Evolutionary conservation across 2,329 filamentous ascomycete genomes (phyloP).

Genomic region (Gyromitra esculenta): DNA sequence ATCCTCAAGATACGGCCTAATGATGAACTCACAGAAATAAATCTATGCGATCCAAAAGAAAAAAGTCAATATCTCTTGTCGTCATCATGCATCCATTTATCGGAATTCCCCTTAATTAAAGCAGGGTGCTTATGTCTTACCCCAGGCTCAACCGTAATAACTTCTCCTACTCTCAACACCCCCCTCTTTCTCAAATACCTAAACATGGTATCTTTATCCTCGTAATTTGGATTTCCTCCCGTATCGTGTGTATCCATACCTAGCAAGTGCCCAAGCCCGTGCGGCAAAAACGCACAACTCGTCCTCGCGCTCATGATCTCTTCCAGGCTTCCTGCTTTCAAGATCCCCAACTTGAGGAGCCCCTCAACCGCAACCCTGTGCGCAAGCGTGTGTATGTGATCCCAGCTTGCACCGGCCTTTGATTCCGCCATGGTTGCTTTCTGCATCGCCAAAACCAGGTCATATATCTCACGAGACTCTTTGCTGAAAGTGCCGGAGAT

Average conservation of each 20-base stretch:
- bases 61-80: background rate
- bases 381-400: slow-evolving; percentile 80
- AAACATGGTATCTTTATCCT: slow-evolving; percentile 84
- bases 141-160: slow-evolving; percentile 95
- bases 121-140: slow-evolving; percentile 63
- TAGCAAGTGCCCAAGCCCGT: slow-evolving; percentile 89
- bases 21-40: slow-evolving; percentile 91
- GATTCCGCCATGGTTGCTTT: slow-evolving; percentile 76
- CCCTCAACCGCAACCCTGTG: slow-evolving; percentile 85
- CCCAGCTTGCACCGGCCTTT: slow-evolving; percentile 79
- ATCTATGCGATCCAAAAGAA: slow-evolving; percentile 64
- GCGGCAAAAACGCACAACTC: slow-evolving; percentile 90
- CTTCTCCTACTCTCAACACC: slow-evolving; percentile 76
- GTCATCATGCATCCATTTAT: background rate
- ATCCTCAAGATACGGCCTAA: slow-evolving; percentile 79
- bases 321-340: slow-evolving; percentile 71
- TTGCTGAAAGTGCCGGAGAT: slow-evolving; percentile 75
- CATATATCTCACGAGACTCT: slow-evolving; percentile 79
- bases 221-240: slow-evolving; percentile 77
- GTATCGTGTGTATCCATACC: slow-evolving; percentile 94
- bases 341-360: slow-evolving; percentile 77
- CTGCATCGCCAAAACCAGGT: slow-evolving; percentile 88
- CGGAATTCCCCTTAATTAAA: slow-evolving; percentile 1
- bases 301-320: slow-evolving; percentile 81
- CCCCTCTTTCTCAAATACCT: slow-evolving; percentile 84